Base-by-base conservation (phyloP, 2,329 filamentous ascomycete species). In the Amylocarpus encephaloides region DNA sequence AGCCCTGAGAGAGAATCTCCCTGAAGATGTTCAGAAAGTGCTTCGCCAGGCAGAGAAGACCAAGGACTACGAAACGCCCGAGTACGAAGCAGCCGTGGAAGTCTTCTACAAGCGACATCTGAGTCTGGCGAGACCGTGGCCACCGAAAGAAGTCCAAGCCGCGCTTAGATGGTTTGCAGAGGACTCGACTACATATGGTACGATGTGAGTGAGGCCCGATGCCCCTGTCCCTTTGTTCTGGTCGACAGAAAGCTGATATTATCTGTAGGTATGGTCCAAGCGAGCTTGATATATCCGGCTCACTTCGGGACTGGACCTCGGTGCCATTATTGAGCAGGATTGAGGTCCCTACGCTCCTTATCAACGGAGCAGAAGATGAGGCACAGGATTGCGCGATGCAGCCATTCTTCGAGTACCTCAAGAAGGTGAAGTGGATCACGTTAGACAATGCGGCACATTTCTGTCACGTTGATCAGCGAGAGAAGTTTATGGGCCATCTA, bases 291-390 rank as follows among this genome's bases (percentile, higher is more conserved):
- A 53, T 61, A 11, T 54, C 59, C 6, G 63, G 63, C 34, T 62
- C 58, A 29, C 57, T 64, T 3, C 52, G 56, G 2, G 43, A 62
- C 33, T 66, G 64, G 67, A 64, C 58, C 9, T 53, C 56, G 29
- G 39, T 65, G n/a, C 55, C 61, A 15, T 12, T 47, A 15, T 43
- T 62, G 41, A 30, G 49, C 15, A 56, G 61, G n/a, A 69, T 69
- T 48, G 60, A 59, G 29, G 67, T 52, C 0, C 60, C 63, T 0
- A 69, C 66, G 2, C 59, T 71, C 3, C 42, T 70, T 9, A 59
- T 71, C 10, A 68, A 70, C 34, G 69, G 67, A 2, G 40, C 49
- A 0, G 50, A 67, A 3, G 68, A 71, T 38, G 65, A 70, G 50
- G 66, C 63, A 3, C 64, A 68, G 36, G 66, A 70, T 44, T 61